A percentile compares a stretch with the other conserved stretches of the same genome.
Evolutionary conservation across 495 filamentous ascomycete genomes (phyloP).

Genomic region (Terfezia claveryi): DNA sequence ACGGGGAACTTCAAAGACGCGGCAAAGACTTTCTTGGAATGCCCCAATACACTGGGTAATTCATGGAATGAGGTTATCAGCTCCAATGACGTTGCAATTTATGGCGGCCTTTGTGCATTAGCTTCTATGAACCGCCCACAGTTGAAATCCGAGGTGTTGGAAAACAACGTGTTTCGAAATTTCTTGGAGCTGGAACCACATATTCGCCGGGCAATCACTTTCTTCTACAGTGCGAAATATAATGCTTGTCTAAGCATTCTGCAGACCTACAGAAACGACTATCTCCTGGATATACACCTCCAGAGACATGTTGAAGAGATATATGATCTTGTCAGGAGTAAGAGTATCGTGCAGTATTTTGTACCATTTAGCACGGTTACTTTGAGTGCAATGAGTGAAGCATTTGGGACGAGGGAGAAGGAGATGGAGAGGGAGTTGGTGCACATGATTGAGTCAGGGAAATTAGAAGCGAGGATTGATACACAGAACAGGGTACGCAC

Average conservation of each 20-base stretch:
- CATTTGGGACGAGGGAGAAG: slow-evolving; percentile 26
- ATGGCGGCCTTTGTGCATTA: slow-evolving; percentile 75
- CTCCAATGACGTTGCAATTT: slow-evolving; percentile 75
- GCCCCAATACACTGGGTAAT: slow-evolving; percentile 29
- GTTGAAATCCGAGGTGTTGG: slow-evolving; percentile 54
- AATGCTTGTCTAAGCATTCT: slow-evolving; percentile 60
- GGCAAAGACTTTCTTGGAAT: slow-evolving; percentile 45
- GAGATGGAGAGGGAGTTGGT: slow-evolving; percentile 34
- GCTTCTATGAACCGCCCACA: slow-evolving; percentile 66
- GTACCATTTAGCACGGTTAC: slow-evolving; percentile 58
- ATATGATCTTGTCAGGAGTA: slow-evolving; percentile 53
- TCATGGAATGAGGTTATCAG: slow-evolving; percentile 52
- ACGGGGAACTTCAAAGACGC: slow-evolving; percentile 45
- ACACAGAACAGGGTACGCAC: slow-evolving; percentile 44
- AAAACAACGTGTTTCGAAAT: slow-evolving; percentile 54
- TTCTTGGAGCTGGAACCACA: slow-evolving; percentile 90
- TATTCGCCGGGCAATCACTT: slow-evolving; percentile 67
- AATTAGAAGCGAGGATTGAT: slow-evolving; percentile 64
- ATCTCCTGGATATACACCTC: slow-evolving; percentile 72
- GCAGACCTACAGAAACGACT: slow-evolving; percentile 61
- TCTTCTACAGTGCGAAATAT: slow-evolving; percentile 77
- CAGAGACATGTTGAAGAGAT: slow-evolving; percentile 49
- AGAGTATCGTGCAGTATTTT: slow-evolving; percentile 81
- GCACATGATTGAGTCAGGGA: slow-evolving; percentile 46
- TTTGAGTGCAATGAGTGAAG: slow-evolving; percentile 42